Percentiles rank a stretch among this genome's conserved stretches.
These are phyloP conservation scores for Trametes punicea DNA, from an alignment of 768 basidiomycete species.

Conservation along the genomic window DNA sequence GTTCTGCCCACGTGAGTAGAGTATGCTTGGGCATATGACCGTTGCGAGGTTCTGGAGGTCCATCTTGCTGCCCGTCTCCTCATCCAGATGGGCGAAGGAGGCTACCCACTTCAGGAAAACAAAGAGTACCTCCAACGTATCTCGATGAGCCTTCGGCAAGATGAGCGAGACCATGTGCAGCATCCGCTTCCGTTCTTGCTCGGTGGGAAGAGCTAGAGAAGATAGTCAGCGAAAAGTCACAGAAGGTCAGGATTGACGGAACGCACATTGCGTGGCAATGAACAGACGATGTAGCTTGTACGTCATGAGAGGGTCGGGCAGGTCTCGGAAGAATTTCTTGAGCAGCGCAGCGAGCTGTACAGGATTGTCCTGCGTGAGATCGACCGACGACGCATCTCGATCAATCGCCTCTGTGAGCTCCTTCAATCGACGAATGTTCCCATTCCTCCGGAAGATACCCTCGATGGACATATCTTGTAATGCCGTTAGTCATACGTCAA, in stretches of 20 bases:
- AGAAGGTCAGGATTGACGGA: not conserved
- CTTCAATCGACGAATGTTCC: constrained; percentile 91
- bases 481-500: not conserved
- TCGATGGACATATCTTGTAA: constrained; percentile 93
- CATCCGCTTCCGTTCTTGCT: constrained; percentile 75
- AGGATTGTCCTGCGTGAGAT: constrained; percentile 90
- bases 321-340: constrained; percentile 94
- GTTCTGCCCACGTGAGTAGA: constrained; percentile 84
- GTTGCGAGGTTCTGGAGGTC: constrained; percentile 94
- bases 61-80: constrained; percentile 61
- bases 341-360: constrained; percentile 95
- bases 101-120: constrained; percentile 99
- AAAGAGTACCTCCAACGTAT: constrained; percentile 96
- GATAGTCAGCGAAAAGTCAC: constrained; percentile 12
- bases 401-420: constrained; percentile 92
- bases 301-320: constrained; percentile 95
- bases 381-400: constrained; percentile 88
- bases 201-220: constrained; percentile 65
- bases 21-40: constrained; percentile 96
- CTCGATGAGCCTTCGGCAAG: constrained; percentile 90
- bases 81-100: constrained; percentile 85
- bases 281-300: constrained; percentile 89
- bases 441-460: constrained; percentile 98
- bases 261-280: constrained; percentile 84
- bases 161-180: constrained; percentile 84